Percentiles rank a stretch among this genome's conserved stretches.
phyloP scores from a whole-genome alignment of 2,329 filamentous ascomycete species.

The Microcyclospora tardicrescens region DNA sequence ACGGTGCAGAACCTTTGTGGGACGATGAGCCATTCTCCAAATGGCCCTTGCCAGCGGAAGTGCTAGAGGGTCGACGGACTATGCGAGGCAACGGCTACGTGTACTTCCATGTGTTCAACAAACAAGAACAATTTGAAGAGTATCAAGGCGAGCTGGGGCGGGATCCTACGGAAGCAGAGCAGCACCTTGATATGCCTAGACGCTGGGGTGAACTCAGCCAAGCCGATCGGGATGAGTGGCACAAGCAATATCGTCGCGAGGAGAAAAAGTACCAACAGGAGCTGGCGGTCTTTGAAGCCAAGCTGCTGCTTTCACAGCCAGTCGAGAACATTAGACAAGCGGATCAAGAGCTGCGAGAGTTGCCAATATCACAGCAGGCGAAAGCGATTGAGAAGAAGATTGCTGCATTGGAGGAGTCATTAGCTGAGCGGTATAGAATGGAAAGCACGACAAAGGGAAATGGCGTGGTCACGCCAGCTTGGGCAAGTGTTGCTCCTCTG shows the following conservation, averaged over 20 bases:
- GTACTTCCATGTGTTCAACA: conserved; percentile 14
- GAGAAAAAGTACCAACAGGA: conserved; percentile 17
- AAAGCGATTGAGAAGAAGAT: conserved; percentile 16
- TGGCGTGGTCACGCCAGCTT: neutral
- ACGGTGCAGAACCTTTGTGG: conserved; percentile 12
- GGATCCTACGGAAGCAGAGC: conserved; percentile 16
- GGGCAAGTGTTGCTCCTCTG: conserved; percentile 7
- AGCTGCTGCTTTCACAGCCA: conserved; percentile 10
- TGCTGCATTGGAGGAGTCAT: conserved; percentile 17
- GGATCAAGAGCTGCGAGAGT: conserved; percentile 13
- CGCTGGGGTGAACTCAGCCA: conserved; percentile 14
- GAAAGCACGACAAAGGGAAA: conserved; percentile 9
- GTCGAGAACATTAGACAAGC: conserved; percentile 6
- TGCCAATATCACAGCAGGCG: conserved; percentile 9
- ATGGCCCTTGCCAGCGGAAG: conserved; percentile 10
- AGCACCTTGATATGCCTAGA: conserved; percentile 17
- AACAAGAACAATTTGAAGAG: conserved; percentile 11
- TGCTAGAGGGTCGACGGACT: conserved; percentile 2
- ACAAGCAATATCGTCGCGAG: conserved; percentile 15
- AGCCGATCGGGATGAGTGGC: conserved; percentile 16
- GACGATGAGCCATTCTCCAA: conserved; percentile 11
- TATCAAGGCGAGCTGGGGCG: conserved; percentile 14
- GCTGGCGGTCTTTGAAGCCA: conserved; percentile 18
- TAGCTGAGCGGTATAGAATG: conserved; percentile 15
- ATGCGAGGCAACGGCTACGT: conserved; percentile 19